Conservation (phyloP, 371 early-diverging fungal genomes). For the Apophysomyces sp. region DNA sequence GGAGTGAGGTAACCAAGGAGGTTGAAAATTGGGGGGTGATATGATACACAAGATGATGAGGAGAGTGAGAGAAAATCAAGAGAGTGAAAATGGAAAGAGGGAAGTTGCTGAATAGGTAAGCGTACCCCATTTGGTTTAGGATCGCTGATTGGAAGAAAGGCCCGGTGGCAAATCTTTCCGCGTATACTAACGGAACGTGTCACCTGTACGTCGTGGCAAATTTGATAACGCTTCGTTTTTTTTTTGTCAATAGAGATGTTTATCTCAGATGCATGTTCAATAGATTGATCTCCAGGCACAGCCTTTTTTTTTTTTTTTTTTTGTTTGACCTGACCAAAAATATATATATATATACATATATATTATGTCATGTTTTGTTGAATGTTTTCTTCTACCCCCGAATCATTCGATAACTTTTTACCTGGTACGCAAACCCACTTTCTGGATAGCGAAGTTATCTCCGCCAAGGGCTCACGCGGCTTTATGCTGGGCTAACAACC, state of each 20-base stretch:
- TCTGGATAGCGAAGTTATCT: neutral
- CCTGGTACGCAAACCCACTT: neutral
- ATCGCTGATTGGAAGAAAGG: neutral
- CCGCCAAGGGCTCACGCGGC: neutral
- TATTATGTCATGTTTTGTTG: neutral
- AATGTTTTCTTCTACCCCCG: neutral
- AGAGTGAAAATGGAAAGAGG: neutral
- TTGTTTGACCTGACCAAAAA: too few species aligned
- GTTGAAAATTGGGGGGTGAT: conserved; percentile 3
- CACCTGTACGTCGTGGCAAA: neutral
- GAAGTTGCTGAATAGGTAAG: neutral
- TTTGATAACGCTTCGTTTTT: too few species aligned
- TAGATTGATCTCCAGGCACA: too few species aligned
- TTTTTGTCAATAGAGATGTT: too few species aligned
- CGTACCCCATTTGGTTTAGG: neutral
- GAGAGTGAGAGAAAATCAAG: conserved; percentile 1
- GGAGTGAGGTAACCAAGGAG: conserved; percentile 2
- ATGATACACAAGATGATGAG: conserved; percentile 9
- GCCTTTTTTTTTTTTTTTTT: too few species aligned
- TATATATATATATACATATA: too few species aligned
- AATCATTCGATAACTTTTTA: neutral
- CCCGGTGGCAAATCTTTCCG: neutral
- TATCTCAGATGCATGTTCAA: too few species aligned
- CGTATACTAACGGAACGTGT: neutral
- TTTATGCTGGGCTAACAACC: neutral